phyloP scores from a whole-genome alignment of 257 asterid species.

The Coffea eugenioides region DNA sequence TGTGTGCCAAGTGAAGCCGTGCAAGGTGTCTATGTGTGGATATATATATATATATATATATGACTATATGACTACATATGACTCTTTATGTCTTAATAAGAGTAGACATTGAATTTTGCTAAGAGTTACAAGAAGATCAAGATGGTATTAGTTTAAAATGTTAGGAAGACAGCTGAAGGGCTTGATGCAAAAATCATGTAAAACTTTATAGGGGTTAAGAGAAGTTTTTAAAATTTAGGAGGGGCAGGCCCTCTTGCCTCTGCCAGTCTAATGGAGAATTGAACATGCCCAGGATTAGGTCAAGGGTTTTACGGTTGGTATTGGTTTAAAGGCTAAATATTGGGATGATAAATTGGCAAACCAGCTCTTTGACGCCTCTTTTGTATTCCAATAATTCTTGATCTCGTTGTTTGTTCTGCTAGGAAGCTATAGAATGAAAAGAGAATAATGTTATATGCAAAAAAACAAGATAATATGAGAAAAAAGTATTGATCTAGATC shows the following conservation, averaged over 20 bases:
- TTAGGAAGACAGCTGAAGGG: too few relatives aligned
- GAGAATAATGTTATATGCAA: not conserved
- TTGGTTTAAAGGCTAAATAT: constrained; percentile 17
- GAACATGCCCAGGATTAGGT: not conserved
- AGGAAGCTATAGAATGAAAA: constrained; percentile 42
- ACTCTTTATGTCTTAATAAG: too few relatives aligned
- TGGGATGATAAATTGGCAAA: constrained; percentile 57
- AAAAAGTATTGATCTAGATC: not conserved
- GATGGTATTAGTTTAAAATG: too few relatives aligned
- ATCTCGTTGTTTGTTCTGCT: constrained; percentile 75
- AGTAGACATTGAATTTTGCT: too few relatives aligned
- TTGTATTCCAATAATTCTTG: constrained; percentile 75
- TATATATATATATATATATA: not conserved
- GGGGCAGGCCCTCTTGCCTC: too few relatives aligned
- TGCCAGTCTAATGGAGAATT: too few relatives aligned
- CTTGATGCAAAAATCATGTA: too few relatives aligned
- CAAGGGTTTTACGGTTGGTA: constrained; percentile 7
- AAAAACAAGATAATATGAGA: not conserved
- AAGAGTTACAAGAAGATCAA: too few relatives aligned
- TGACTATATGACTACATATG: too few relatives aligned
- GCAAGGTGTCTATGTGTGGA: not conserved
- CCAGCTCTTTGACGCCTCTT: constrained; percentile 67
- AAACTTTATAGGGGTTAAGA: too few relatives aligned
- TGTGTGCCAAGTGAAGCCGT: not conserved
- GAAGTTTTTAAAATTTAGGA: too few relatives aligned